Percentiles rank a stretch among this genome's conserved stretches.
Evolutionary conservation across 73 alveolate genomes (phyloP).

Genomic region (Effrenium voratum): DNA sequence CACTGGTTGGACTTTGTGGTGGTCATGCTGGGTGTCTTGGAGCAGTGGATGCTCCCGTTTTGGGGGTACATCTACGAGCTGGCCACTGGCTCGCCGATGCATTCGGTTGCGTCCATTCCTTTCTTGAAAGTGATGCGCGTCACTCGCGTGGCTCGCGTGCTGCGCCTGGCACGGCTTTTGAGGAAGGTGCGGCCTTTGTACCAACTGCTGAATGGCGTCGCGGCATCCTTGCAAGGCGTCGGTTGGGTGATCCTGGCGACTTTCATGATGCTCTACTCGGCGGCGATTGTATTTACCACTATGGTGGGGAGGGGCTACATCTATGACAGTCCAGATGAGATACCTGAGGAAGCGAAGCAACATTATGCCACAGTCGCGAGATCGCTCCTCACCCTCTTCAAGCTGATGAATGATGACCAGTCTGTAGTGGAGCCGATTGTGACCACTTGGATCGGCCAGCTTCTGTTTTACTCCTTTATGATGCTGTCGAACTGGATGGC

Average conservation of each 20-base stretch:
- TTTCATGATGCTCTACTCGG: slow-evolving; percentile 28
- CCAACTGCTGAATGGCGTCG: background rate
- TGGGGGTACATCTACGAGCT: background rate
- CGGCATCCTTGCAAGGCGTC: background rate
- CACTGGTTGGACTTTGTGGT: slow-evolving; percentile 40
- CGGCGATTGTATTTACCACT: slow-evolving; percentile 46
- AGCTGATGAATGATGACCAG: slow-evolving; percentile 91
- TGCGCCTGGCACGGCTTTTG: slow-evolving; percentile 76
- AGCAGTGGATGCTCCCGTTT: slow-evolving; percentile 73
- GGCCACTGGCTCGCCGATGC: background rate
- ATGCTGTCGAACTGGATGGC: slow-evolving; percentile 88
- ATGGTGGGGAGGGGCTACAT: slow-evolving; percentile 78
- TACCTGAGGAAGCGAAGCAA: background rate
- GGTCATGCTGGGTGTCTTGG: slow-evolving; percentile 47
- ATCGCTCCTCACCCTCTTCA: slow-evolving; percentile 55
- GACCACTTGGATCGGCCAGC: slow-evolving; percentile 23
- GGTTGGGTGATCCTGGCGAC: background rate
- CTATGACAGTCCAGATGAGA: background rate
- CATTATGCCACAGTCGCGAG: slow-evolving; percentile 37
- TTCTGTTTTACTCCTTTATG: slow-evolving; percentile 66
- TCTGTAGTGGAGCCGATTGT: slow-evolving; percentile 54
- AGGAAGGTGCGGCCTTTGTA: background rate
- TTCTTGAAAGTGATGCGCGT: no score
- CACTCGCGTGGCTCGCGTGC: slow-evolving; percentile 54
- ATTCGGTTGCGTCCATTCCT: no score